Conservation (phyloP, 345 rosid species). For the Schrenkiella parvula region DNA sequence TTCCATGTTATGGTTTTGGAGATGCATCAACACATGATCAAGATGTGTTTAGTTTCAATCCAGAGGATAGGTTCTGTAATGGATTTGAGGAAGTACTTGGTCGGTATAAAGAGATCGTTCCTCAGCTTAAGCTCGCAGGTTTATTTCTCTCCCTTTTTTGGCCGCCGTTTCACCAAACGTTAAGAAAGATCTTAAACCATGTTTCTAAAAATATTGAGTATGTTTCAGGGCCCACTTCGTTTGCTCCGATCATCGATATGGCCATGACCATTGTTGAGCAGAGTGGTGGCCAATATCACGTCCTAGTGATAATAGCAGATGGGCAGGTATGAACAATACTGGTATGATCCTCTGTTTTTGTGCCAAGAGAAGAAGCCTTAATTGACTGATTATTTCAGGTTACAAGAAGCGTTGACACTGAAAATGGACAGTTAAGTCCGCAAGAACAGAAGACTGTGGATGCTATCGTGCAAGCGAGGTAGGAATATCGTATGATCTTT, state of each 20-base stretch:
- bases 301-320: constrained; percentile 88
- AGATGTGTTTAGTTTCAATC: constrained; percentile 81
- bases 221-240: constrained; percentile 86
- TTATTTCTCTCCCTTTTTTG: constrained; percentile 8
- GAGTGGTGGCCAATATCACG: constrained; percentile 95
- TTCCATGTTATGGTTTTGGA: constrained; percentile 98
- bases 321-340: constrained; percentile 68
- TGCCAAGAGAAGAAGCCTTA: neutral
- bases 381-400: constrained; percentile 45
- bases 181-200: neutral
- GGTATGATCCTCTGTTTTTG: neutral
- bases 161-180: neutral
- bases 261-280: constrained; percentile 86
- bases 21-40: constrained; percentile 98
- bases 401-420: constrained; percentile 85
- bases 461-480: constrained; percentile 95
- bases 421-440: constrained; percentile 67
- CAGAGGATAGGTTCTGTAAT: constrained; percentile 62
- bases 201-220: neutral
- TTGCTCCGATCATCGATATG: constrained; percentile 93
- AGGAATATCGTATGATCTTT: constrained; percentile 3
- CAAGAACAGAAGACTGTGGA: constrained; percentile 92
- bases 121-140: constrained; percentile 87
- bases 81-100: constrained; percentile 92
- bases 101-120: constrained; percentile 75